Percentiles rank a stretch among this genome's conserved stretches.
Evolutionary conservation across 345 rosid genomes (phyloP).

Genomic region (Dipteronia sinensis): DNA sequence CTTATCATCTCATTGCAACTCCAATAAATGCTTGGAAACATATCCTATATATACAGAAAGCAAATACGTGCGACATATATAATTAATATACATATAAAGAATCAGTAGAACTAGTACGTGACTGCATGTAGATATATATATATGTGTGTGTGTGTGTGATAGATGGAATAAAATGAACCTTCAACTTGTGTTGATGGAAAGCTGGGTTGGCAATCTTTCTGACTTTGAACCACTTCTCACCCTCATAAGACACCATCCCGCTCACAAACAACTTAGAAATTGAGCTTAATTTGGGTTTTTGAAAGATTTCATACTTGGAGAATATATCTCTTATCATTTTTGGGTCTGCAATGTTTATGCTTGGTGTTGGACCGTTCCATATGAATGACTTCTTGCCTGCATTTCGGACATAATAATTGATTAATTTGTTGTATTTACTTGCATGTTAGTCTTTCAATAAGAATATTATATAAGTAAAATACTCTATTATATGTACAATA

Average conservation of each 20-base stretch:
- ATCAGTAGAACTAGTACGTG: no score
- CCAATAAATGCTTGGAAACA: conserved; percentile 33
- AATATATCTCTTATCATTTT: background rate
- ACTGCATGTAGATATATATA: no score
- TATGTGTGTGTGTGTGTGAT: no score
- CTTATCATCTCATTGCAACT: conserved; percentile 35
- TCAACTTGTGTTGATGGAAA: background rate
- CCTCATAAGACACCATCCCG: background rate
- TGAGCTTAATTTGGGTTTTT: background rate
- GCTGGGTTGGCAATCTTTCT: conserved; percentile 14
- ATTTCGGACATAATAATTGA: background rate
- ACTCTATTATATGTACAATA: no score
- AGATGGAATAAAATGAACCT: background rate
- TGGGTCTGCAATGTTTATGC: background rate
- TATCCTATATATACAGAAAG: conserved; percentile 19
- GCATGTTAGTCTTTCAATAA: no score
- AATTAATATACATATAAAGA: background rate
- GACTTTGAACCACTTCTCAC: conserved; percentile 7
- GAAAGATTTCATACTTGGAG: background rate
- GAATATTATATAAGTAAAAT: no score
- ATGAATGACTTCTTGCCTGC: conserved; percentile 17
- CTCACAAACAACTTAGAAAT: background rate
- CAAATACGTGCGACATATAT: no score
- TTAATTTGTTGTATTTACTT: background rate
- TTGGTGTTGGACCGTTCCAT: conserved; percentile 19